Base-by-base conservation (phyloP, 192 early-diverging fungal species). In the Spizellomyces sp. region DNA sequence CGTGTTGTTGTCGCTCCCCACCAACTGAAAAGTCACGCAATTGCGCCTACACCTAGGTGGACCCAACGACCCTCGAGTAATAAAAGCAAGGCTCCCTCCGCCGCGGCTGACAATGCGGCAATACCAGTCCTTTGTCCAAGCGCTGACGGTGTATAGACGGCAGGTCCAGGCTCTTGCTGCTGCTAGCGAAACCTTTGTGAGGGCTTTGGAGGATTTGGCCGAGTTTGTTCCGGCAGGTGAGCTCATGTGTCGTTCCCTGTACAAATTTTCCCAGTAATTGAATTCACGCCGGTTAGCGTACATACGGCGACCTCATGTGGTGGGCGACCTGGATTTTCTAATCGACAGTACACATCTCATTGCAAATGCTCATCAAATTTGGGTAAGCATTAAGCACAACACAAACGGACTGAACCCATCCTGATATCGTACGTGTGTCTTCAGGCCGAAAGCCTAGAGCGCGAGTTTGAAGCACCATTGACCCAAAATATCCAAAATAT, bases 341-440 rank as follows among this genome's bases (percentile, higher is more conserved):
- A 83, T 87, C 45, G 85, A 87, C 69, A 76, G 67, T 56, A 78
- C 83, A 14, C 83, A 83, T 46, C 64, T 87, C 45, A 69, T 87
- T 44, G 75, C 79, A 10, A 87, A 87, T 64, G 68, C 85, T 0
- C 79, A 85, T 55, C 81, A 84, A 58, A 80, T 75, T 21, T 84
- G 79, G 79, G 82, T 81, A 68, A 19, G 76, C 62, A 65, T 47
- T 64, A 54, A 54, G 0, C 3, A 0, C 0, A 54, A 54, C 0
- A 15, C 27, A 36, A 36, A 3, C 27, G 27, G 27, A 36, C 27
- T 36, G 3, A 3, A 36, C 27, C 0, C 27, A 36, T 2, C 27
- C 27, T 36, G 27, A 36, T 36, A 36, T 57, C 42, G 8, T 56
- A 65, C 22, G 4, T 19, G 4, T 19, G 46, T 45, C 6, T n/a